Base-by-base conservation (phyloP, 106 monocot species). In the Dendrobium nobile region DNA sequence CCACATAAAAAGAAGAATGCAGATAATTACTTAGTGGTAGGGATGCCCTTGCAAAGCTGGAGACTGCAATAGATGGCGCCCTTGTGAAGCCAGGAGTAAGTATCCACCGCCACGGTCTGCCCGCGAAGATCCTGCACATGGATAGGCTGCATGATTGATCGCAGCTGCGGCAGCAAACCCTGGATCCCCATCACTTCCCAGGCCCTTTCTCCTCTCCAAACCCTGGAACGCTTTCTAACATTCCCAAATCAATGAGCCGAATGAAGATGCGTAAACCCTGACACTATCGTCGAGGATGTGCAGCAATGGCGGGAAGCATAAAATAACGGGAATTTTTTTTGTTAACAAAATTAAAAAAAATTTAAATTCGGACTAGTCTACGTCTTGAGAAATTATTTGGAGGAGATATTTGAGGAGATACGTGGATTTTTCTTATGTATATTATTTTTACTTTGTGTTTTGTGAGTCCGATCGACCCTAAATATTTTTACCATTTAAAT, bases 61-160 rank as follows among this genome's bases (percentile, higher is more conserved):
- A 77, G 27, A 86, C 92, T 89, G 81, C 97, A 98, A n/a, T 89
- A 89, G 76, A 98, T 82, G 73, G 95, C 97, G 68, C 97, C 97
- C 83, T 98, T 98, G 92, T 98, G 97, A 65, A 98, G 97, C 97
- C 97, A 98, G 4, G 94, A 98, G 72, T 98, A 98, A 61, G 97
- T 94, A 82, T 98, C 97, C 27, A 98, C 88, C 78, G 97, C 97
- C 54, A 98, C 97, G 64, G 83, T 88, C 73, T 87, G 82, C 16
- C 92, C 97, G 17, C 78, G 77, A 70, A 98, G 89, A 74, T 92
- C 91, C 87, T 95, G 86, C 44, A 91, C 82, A 81, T 84, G 79
- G 72, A 98, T 87, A 7, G 97, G 94, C 76, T 75, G 75, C 94
- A 92, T 98, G 79, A 91, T 98, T 67, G 97, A 95, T 84, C 91